Conservation (phyloP, 352 stramenopile genomes). For the Blastocystis sp. region DNA sequence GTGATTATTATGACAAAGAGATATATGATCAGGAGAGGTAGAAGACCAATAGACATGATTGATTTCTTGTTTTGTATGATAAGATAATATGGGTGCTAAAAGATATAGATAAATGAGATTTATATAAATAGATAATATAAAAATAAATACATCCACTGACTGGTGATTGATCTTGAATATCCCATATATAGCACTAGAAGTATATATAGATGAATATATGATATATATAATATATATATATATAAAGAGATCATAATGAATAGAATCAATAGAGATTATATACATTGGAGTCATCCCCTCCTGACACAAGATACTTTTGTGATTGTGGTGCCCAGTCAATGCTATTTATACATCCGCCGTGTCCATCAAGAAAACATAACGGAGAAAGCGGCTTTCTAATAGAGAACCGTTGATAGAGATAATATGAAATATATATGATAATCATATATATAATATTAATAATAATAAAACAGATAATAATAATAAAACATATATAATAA, state of each 20-base stretch:
- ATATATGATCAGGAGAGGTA: slow-evolving; percentile 76
- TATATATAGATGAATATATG: slow-evolving; percentile 83
- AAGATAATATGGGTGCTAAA: slow-evolving; percentile 62
- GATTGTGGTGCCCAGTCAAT: no score
- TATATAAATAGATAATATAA: not conserved
- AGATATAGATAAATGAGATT: not conserved
- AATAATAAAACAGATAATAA: no score
- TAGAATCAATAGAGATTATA: no score
- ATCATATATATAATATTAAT: no score
- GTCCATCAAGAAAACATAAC: no score
- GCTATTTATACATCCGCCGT: no score
- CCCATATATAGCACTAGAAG: slow-evolving; percentile 50
- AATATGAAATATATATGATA: no score
- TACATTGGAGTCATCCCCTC: no score
- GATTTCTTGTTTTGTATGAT: slow-evolving; percentile 60
- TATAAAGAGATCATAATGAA: slow-evolving; percentile 80
- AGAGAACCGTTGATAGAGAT: no score
- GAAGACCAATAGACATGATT: slow-evolving; percentile 73
- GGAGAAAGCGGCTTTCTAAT: no score
- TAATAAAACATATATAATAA: no score
- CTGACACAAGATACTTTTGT: no score
- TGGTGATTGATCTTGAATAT: slow-evolving; percentile 37
- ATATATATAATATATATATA: slow-evolving; percentile 71
- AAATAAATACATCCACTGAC: not conserved
- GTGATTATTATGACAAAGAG: slow-evolving; percentile 74